These are phyloP conservation scores for Danielia reshetovae DNA, from an alignment of 805 yeast species.

Conservation along the genomic window DNA sequence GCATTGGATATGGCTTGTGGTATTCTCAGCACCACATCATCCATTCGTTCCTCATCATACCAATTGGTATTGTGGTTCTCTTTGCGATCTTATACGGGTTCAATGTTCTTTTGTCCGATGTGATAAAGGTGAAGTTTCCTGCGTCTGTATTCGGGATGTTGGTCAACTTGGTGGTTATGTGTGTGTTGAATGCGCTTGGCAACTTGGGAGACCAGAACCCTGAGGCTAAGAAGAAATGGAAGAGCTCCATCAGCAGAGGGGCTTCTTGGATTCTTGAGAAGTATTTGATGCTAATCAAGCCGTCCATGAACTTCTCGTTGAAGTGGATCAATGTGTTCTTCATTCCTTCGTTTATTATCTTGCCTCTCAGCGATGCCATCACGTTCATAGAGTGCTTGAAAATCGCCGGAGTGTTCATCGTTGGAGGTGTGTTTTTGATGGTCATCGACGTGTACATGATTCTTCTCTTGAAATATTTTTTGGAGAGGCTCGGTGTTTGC, in stretches of 20 bases:
- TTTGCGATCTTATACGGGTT: conserved; percentile 51
- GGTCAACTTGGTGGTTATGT: conserved; percentile 46
- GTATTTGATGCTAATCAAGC: conserved; percentile 41
- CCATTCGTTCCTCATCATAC: conserved; percentile 44
- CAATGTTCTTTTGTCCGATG: conserved; percentile 41
- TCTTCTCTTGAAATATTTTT: conserved; percentile 18
- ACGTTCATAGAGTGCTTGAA: conserved; percentile 65
- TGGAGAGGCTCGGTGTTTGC: conserved; percentile 7
- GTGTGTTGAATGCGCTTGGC: conserved; percentile 29
- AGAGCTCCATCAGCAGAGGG: conserved; percentile 9
- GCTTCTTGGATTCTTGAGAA: conserved; percentile 22
- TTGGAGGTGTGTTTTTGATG: conserved; percentile 55
- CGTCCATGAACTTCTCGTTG: conserved; percentile 65
- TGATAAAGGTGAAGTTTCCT: conserved; percentile 54
- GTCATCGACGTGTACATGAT: conserved; percentile 42
- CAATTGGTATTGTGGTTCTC: conserved; percentile 45
- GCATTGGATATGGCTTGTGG: conserved; percentile 29
- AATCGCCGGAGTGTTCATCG: conserved; percentile 67
- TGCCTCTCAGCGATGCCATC: conserved; percentile 65
- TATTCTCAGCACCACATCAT: conserved; percentile 23
- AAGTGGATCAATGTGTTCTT: conserved; percentile 78
- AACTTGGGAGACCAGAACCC: conserved; percentile 4
- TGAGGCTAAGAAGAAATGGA: conserved; percentile 15
- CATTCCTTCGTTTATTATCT: conserved; percentile 70
- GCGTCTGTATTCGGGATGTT: conserved; percentile 71